Evolutionary conservation across 202 grass and related monocot genomes (phyloP).

Genomic region (Miscanthus sacchariflorus): DNA sequence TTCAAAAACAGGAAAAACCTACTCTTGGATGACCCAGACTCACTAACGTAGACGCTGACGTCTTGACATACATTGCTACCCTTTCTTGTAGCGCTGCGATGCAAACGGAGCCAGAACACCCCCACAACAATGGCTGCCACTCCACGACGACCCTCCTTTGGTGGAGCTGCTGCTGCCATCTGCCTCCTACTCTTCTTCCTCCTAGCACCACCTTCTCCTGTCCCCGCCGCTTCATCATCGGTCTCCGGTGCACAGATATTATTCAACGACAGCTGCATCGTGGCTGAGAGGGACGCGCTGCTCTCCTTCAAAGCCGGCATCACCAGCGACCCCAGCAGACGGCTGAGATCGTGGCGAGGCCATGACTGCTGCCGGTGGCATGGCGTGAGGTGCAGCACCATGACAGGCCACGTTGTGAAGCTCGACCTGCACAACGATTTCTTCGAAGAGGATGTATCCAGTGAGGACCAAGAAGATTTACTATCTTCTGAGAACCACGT

Average conservation of each 20-base stretch:
- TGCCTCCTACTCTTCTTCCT: background rate
- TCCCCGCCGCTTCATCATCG: background rate
- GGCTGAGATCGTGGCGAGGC: background rate
- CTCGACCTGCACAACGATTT: background rate
- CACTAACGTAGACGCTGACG: background rate
- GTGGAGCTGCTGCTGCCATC: background rate
- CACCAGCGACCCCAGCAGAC: background rate
- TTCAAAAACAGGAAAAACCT: no score
- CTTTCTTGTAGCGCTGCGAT: no score
- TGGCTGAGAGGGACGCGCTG: background rate
- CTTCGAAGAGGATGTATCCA: background rate
- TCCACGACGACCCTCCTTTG: background rate
- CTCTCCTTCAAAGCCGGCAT: constrained; percentile 12
- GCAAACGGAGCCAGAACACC: no score
- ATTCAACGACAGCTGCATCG: background rate
- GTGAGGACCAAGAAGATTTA: no score
- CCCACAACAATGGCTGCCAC: no score
- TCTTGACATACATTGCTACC: background rate
- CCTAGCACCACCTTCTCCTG: background rate
- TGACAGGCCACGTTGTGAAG: background rate
- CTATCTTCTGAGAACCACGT: background rate
- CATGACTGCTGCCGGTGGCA: background rate
- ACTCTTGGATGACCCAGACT: background rate
- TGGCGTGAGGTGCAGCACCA: background rate
- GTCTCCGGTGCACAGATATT: background rate